Conservation (phyloP, 139 green algal species). For the Nannochloris sp. region DNA sequence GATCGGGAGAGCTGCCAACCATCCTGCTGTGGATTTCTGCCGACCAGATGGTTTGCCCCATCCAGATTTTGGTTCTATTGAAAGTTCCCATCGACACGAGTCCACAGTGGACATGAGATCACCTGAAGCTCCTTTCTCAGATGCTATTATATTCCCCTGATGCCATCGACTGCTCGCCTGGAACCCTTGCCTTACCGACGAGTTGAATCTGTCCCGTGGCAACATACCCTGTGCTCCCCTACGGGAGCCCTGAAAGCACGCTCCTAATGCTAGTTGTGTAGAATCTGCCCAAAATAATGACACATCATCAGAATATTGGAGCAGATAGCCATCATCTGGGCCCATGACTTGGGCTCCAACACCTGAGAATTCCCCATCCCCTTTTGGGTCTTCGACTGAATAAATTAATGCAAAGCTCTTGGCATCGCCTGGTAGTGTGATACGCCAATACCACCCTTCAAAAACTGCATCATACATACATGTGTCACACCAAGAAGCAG, state of each 20-base stretch:
- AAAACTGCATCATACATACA: slow-evolving; percentile 48
- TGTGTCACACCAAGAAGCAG: not conserved
- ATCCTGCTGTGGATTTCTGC: slow-evolving; percentile 80
- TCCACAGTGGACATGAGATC: slow-evolving; percentile 35
- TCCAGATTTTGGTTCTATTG: slow-evolving; percentile 47
- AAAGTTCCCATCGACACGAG: slow-evolving; percentile 59
- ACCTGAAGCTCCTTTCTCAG: slow-evolving; percentile 43
- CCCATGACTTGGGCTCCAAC: slow-evolving; percentile 86
- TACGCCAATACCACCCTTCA: slow-evolving; percentile 94
- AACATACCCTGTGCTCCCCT: not conserved
- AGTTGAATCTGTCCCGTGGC: slow-evolving; percentile 29
- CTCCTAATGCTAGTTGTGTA: slow-evolving; percentile 54
- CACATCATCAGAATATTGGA: slow-evolving; percentile 65
- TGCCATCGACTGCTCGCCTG: slow-evolving; percentile 59
- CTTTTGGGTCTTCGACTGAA: slow-evolving; percentile 77
- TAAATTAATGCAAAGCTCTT: slow-evolving; percentile 94
- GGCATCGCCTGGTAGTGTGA: slow-evolving; percentile 69
- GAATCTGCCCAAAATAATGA: slow-evolving; percentile 68
- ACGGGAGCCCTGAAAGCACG: slow-evolving; percentile 31
- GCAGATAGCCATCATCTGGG: slow-evolving; percentile 81
- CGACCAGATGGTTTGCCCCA: slow-evolving; percentile 57
- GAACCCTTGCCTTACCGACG: slow-evolving; percentile 57
- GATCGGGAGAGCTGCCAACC: slow-evolving; percentile 80
- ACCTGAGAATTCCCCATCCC: slow-evolving; percentile 26
- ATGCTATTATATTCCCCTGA: slow-evolving; percentile 44